These are phyloP conservation scores for Aspergillus calidoustus DNA, from an alignment of 2,329 filamentous ascomycete species.

Conservation along the genomic window DNA sequence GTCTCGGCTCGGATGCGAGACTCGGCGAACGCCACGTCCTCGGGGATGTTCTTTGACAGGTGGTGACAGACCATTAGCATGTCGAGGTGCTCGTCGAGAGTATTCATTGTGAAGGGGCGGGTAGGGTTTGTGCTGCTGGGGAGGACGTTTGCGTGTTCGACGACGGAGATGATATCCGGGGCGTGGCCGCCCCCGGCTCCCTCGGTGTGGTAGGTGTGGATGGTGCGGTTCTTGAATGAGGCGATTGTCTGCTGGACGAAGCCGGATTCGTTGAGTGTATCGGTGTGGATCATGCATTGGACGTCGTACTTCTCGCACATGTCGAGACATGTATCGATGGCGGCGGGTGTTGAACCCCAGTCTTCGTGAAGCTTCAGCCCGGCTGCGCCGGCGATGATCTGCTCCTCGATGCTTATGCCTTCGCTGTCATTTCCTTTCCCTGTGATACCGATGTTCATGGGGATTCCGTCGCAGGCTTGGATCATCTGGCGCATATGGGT, in stretches of 20 bases:
- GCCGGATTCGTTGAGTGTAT: constrained; percentile 95
- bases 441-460: constrained; percentile 87
- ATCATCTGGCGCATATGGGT: constrained; percentile 88
- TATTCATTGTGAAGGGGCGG: constrained; percentile 86
- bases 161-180: constrained; percentile 92
- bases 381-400: constrained; percentile 80
- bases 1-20: constrained; percentile 93
- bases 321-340: constrained; percentile 82
- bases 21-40: constrained; percentile 95
- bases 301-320: constrained; percentile 92
- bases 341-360: constrained; percentile 89
- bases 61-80: constrained; percentile 99
- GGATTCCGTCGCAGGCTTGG: constrained; percentile 79
- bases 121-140: constrained; percentile 93
- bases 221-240: constrained; percentile 84
- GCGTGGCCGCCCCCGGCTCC: constrained; percentile 94
- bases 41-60: constrained; percentile 86
- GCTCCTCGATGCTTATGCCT: constrained; percentile 72
- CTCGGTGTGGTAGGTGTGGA: constrained; percentile 97
- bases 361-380: constrained; percentile 96
- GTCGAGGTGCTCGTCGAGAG: constrained; percentile 92
- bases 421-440: constrained; percentile 90
- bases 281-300: constrained; percentile 92
- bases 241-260: constrained; percentile 90
- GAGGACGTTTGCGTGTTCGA: constrained; percentile 85